These are phyloP conservation scores for Jasminum sambac DNA, from an alignment of 257 asterid species.

Conservation along the genomic window DNA sequence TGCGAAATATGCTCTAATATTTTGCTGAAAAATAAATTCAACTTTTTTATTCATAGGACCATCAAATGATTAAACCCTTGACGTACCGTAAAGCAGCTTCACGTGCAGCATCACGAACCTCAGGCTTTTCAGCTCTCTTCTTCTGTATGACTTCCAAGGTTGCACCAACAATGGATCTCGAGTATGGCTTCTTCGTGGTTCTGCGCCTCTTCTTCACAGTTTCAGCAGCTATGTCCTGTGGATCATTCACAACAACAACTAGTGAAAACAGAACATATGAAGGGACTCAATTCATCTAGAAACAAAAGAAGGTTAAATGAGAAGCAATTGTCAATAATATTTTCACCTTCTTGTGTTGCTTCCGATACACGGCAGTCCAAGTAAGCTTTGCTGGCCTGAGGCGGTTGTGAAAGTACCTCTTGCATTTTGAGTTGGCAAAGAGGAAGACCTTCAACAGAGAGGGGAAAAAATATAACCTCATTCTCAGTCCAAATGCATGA, in stretches of 20 bases:
- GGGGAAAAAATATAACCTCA: not conserved
- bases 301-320: not conserved
- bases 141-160: constrained; percentile 88
- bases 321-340: not conserved
- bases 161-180: constrained; percentile 93
- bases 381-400: constrained; percentile 85
- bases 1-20: not conserved
- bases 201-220: constrained; percentile 89
- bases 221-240: constrained; percentile 76
- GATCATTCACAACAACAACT: not conserved
- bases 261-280: not conserved
- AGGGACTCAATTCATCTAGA: not conserved
- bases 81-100: constrained; percentile 86
- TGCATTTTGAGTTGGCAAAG: constrained; percentile 78
- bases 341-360: constrained; percentile 79
- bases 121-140: constrained; percentile 77
- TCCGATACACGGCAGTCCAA: constrained; percentile 90
- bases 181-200: constrained; percentile 76
- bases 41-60: not conserved
- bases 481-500: not conserved
- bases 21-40: not conserved
- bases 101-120: constrained; percentile 91
- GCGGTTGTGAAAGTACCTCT: constrained; percentile 83
- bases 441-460: constrained; percentile 61
- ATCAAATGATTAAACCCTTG: not conserved